A percentile compares a stretch with the other conserved stretches of the same genome.
Conservation (phyloP, 257 asterid genomes). For the Capsicum rhomboideum region DNA sequence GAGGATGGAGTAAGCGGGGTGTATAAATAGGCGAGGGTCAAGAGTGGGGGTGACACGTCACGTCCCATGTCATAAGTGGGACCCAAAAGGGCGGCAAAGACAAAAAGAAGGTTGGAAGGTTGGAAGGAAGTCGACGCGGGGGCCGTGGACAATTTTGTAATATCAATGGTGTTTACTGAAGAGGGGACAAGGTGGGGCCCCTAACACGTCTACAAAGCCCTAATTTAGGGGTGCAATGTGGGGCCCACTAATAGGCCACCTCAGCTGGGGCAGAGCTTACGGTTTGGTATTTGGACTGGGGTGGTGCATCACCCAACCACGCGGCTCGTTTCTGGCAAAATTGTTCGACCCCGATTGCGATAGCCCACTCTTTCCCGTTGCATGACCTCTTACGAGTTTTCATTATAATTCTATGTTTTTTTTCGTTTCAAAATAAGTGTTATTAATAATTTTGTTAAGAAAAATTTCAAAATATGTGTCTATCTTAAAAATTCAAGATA, state of each 20-base stretch:
- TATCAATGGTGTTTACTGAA: neutral
- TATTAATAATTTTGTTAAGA: too few relatives aligned
- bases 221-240: slow-evolving; percentile 21
- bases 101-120: slow-evolving; percentile 21
- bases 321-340: slow-evolving; percentile 56
- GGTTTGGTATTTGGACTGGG: slow-evolving; percentile 18
- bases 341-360: slow-evolving; percentile 71
- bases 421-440: too few relatives aligned
- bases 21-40: slow-evolving; percentile 34
- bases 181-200: slow-evolving; percentile 27
- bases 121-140: slow-evolving; percentile 32
- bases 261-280: slow-evolving; percentile 20
- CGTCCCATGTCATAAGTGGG: slow-evolving; percentile 31
- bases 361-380: slow-evolving; percentile 35
- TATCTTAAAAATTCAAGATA: too few relatives aligned
- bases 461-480: too few relatives aligned
- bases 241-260: slow-evolving; percentile 35
- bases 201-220: slow-evolving; percentile 16
- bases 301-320: slow-evolving; percentile 36
- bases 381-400: slow-evolving; percentile 16
- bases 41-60: slow-evolving; percentile 29
- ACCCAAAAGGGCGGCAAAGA: slow-evolving; percentile 16
- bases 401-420: neutral
- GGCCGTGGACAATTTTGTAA: slow-evolving; percentile 26
- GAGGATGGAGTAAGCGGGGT: slow-evolving; percentile 13